Base-by-base conservation (phyloP, 2,329 filamentous ascomycete species). In the Colletotrichum cordylinicola region DNA sequence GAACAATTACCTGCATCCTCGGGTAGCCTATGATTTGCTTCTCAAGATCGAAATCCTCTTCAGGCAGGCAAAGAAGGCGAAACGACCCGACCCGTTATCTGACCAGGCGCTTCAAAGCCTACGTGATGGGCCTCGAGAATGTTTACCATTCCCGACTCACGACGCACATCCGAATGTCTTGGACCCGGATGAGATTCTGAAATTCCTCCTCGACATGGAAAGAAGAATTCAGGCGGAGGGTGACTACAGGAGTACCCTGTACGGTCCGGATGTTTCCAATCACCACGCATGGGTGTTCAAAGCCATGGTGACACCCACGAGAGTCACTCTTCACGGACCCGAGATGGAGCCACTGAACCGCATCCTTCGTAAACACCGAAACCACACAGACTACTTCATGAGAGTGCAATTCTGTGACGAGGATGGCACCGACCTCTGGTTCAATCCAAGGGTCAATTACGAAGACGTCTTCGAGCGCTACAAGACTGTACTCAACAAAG, bases 351-450 rank as follows among this genome's bases (percentile, higher is more conserved):
- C 90, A 8, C 93, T 91, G 74, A 96, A 96, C 80, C 88, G 93
- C 6, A 91, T 96, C 4, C 85, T 96, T 18, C 90, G 94, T n/a
- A 91, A 91, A 77, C 95, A 92, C 77, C 82, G 88, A 1, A 79
- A 89, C 0, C 86, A 92, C 71, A 88, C 88, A 2, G 90, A 94
- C 61, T 88, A 89, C 78, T 96, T 96, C 78, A 80, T 95, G 1
- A 90, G 95, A 1, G 93, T 96, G 0, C 89, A 91, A 8, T 96
- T 97, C 79, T 88, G 88, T 35, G 95, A 97, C 62, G 95, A 98
- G 81, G 90, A 94, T 79, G 93, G 93, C 0, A 87, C 92, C 29
- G 89, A 90, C 21, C 81, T 97, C 0, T 87, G 85, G 21, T 92
- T 91, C 81, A 92, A 92, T 73, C 82, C 88, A 2, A 86, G 83